Evolutionary conservation across 163 green algal species (phyloP).

Genomic region (Picocystis sp.): DNA sequence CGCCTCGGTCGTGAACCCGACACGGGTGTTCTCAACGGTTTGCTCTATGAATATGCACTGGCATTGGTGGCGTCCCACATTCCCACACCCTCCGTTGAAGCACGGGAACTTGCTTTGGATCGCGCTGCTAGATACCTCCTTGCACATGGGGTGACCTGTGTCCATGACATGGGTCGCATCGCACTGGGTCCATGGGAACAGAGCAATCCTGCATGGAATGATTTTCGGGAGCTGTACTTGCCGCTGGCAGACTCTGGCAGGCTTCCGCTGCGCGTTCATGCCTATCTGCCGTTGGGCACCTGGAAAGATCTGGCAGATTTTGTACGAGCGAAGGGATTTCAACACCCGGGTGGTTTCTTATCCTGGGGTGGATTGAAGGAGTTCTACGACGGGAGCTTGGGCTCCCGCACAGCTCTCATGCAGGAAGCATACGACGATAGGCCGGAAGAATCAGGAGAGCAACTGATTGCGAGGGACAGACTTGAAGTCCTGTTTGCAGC

Average conservation of each 20-base stretch:
- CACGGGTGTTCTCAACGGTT: conserved; percentile 37
- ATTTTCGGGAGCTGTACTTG: conserved; percentile 29
- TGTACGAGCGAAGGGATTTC: conserved; percentile 16
- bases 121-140: conserved; percentile 23
- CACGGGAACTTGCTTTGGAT: conserved; percentile 19
- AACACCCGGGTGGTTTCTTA: conserved; percentile 27
- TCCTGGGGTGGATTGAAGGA: conserved; percentile 54
- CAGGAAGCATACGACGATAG: conserved; percentile 29
- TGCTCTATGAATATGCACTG: conserved; percentile 32
- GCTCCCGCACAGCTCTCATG: conserved; percentile 45
- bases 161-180: conserved; percentile 39
- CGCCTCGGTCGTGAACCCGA: conserved; percentile 16
- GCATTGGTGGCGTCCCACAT: conserved; percentile 19
- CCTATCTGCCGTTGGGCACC: conserved; percentile 28
- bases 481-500: conserved; percentile 1
- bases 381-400: conserved; percentile 53
- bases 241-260: conserved; percentile 18
- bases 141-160: conserved; percentile 32
- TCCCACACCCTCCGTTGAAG: conserved; percentile 11
- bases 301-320: conserved; percentile 26
- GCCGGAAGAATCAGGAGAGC: not conserved
- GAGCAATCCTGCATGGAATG: conserved; percentile 22
- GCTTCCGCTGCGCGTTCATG: conserved; percentile 34
- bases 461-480: not conserved
- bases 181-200: conserved; percentile 13